phyloP scores from a whole-genome alignment of 2,329 filamentous ascomycete species.

The Aspergillus sp. region DNA sequence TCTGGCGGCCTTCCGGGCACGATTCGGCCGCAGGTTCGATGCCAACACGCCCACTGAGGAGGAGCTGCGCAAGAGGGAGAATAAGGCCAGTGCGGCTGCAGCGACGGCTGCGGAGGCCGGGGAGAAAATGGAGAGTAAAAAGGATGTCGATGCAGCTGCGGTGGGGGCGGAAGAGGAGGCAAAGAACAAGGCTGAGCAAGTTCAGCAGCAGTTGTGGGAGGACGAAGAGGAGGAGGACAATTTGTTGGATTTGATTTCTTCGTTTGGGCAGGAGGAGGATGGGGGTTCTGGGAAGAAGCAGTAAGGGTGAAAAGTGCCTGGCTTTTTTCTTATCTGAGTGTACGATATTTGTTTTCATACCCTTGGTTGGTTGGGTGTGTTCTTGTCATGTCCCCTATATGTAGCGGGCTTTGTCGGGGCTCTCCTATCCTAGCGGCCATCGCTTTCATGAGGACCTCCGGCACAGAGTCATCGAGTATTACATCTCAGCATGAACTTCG shows the following conservation, averaged over 20 bases:
- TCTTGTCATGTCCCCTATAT: too few relatives aligned
- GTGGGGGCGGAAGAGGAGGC: slow-evolving; percentile 11
- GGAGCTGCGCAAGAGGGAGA: slow-evolving; percentile 19
- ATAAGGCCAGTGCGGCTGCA: slow-evolving; percentile 18
- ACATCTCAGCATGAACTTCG: too few relatives aligned
- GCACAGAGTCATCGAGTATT: too few relatives aligned
- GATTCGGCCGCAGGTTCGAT: slow-evolving; percentile 82
- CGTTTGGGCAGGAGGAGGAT: slow-evolving; percentile 38
- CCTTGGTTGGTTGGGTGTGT: slow-evolving; percentile 1
- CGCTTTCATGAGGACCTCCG: too few relatives aligned
- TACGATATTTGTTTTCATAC: not conserved
- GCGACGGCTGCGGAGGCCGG: slow-evolving; percentile 20
- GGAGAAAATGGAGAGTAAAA: slow-evolving; percentile 36
- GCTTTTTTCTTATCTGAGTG: not conserved
- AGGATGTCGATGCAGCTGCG: slow-evolving; percentile 13
- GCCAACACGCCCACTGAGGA: slow-evolving; percentile 33
- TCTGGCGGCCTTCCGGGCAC: slow-evolving; percentile 72
- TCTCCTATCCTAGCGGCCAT: too few relatives aligned
- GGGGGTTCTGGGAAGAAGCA: slow-evolving; percentile 25
- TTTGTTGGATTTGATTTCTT: slow-evolving; percentile 51
- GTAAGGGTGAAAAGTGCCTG: slow-evolving; percentile 12
- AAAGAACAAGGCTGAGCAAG: slow-evolving; percentile 23
- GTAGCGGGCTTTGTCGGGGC: too few relatives aligned
- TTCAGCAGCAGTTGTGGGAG: slow-evolving; percentile 28
- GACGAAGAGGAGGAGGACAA: slow-evolving; percentile 45